Percentiles rank a stretch among this genome's conserved stretches.
These are phyloP conservation scores for Elsinoe perseae DNA, from an alignment of 2,329 filamentous ascomycete genomes.

Conservation along the genomic window DNA sequence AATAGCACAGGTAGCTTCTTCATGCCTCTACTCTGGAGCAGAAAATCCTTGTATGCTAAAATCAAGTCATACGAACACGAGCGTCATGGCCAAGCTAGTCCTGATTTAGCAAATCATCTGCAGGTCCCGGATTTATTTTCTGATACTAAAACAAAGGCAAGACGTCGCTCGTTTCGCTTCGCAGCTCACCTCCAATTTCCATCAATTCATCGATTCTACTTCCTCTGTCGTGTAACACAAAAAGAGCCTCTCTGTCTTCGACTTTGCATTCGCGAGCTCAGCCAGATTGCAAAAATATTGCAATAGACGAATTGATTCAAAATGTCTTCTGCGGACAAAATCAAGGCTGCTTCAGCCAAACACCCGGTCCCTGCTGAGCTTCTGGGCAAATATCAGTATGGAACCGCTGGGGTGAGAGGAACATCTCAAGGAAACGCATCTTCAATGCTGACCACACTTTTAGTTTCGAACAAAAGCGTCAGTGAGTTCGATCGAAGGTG, in stretches of 20 bases:
- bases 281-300: background rate
- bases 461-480: conserved; percentile 66
- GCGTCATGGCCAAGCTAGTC: background rate
- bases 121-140: background rate
- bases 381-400: conserved; percentile 47
- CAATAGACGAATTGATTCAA: background rate
- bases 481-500: conserved; percentile 28
- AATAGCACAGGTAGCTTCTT: no score
- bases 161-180: background rate
- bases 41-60: background rate
- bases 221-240: background rate
- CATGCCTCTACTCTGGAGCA: no score
- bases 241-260: background rate
- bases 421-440: background rate
- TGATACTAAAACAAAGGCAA: background rate
- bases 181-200: background rate
- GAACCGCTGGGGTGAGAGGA: conserved; percentile 44
- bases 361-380: conserved; percentile 27
- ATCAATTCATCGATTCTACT: background rate
- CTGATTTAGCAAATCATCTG: background rate
- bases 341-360: conserved; percentile 23
- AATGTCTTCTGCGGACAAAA: conserved; percentile 16
- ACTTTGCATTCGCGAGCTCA: background rate
- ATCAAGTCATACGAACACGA: background rate
- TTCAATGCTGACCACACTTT: conserved; percentile 9